Evolutionary conservation across 2,329 filamentous ascomycete genomes (phyloP).

Genomic region (Thelonectria rubi): DNA sequence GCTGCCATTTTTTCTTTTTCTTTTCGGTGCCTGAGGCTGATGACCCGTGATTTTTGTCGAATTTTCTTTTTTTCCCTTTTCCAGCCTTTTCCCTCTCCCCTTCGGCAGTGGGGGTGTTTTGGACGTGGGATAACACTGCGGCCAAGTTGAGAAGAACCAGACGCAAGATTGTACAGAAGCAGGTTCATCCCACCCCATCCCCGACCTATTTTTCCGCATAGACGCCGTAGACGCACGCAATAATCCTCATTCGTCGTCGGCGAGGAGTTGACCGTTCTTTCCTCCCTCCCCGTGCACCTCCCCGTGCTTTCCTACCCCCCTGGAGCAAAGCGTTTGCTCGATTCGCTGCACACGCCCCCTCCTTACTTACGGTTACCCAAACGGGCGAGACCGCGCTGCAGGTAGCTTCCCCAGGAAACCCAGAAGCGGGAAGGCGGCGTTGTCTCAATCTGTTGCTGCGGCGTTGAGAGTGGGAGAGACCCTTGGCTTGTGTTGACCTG

Average conservation of each 20-base stretch:
- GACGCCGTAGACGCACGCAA: slow-evolving; percentile 39
- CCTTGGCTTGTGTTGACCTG: neutral
- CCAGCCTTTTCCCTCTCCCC: neutral
- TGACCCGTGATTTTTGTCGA: neutral
- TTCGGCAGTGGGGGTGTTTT: neutral
- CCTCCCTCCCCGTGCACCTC: neutral
- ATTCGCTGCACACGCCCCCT: neutral
- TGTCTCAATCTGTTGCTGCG: slow-evolving; percentile 30
- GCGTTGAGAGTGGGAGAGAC: neutral
- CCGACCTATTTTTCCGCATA: slow-evolving; percentile 20
- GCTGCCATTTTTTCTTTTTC: neutral
- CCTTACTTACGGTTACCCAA: slow-evolving; percentile 1
- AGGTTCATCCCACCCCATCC: slow-evolving; percentile 7
- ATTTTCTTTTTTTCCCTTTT: neutral
- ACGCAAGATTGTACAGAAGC: neutral
- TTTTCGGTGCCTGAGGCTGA: neutral
- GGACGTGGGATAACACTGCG: neutral
- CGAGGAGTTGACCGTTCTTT: slow-evolving; percentile 10
- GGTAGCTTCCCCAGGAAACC: slow-evolving; percentile 34
- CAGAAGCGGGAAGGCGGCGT: slow-evolving; percentile 39
- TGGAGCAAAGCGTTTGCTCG: neutral
- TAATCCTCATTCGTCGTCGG: neutral
- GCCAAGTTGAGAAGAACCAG: neutral
- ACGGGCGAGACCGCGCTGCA: slow-evolving; percentile 3
- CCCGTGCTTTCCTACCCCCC: neutral